These are phyloP conservation scores for Sugiyamaella novakii DNA, from an alignment of 1,139 yeast species.

Conservation along the genomic window DNA sequence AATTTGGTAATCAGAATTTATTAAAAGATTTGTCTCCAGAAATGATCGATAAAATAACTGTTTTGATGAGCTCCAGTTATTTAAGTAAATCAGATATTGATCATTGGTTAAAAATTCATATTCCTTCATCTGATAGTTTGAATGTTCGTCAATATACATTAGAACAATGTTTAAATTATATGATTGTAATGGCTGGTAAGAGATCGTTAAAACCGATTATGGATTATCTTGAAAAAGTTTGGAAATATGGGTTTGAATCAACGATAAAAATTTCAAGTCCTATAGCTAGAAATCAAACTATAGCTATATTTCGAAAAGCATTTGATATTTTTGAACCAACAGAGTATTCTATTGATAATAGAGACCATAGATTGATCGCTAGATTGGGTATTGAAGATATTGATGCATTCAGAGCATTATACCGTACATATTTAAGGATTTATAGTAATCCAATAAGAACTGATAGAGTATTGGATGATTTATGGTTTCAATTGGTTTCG, in stretches of 20 bases:
- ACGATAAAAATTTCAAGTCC: constrained; percentile 14
- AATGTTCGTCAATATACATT: constrained; percentile 20
- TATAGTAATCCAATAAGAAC: constrained; percentile 9
- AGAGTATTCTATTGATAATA: constrained; percentile 24
- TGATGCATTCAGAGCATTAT: constrained; percentile 26
- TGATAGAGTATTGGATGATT: constrained; percentile 31
- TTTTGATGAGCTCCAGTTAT: constrained; percentile 18
- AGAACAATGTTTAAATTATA: constrained; percentile 21
- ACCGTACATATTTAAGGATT: constrained; percentile 22
- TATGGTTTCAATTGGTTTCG: constrained; percentile 36
- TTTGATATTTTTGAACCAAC: constrained; percentile 27
- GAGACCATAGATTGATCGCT: constrained; percentile 25
- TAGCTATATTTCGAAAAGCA: constrained; percentile 25
- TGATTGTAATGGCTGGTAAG: constrained; percentile 23
- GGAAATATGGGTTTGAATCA: constrained; percentile 29
- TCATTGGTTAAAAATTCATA: constrained; percentile 27
- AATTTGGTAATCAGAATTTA: constrained; percentile 16
- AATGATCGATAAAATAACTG: constrained; percentile 17
- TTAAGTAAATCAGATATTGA: constrained; percentile 24
- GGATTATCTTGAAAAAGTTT: constrained; percentile 24
- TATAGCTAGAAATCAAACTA: constrained; percentile 21
- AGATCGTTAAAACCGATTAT: constrained; percentile 25
- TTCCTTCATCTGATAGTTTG: constrained; percentile 15
- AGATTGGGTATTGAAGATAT: constrained; percentile 26
- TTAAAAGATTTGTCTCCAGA: constrained; percentile 23